phyloP scores from a whole-genome alignment of 2,329 filamentous ascomycete genomes.

The Aspergillus clavatus region DNA sequence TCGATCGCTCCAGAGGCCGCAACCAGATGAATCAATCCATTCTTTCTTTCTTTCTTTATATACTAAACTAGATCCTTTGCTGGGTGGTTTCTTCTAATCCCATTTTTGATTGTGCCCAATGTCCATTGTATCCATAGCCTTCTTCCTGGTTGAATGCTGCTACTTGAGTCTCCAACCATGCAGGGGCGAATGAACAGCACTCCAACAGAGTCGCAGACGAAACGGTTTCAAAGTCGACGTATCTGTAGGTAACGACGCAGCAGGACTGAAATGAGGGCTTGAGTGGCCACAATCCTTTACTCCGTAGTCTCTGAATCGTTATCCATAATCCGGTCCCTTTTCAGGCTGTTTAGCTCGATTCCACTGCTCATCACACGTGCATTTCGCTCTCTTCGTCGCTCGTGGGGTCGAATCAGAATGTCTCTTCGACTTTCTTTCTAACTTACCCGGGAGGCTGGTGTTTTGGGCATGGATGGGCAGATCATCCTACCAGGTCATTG shows the following conservation, averaged over 20 bases:
- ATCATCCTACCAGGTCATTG: background rate
- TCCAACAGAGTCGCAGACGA: background rate
- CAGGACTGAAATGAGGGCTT: too few species aligned
- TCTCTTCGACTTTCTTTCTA: too few species aligned
- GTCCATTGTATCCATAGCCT: too few species aligned
- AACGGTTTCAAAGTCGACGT: background rate
- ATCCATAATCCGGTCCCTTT: background rate
- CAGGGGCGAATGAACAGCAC: background rate
- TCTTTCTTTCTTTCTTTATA: too few species aligned
- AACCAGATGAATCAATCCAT: slow-evolving; percentile 10
- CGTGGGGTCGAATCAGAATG: background rate
- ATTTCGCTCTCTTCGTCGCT: background rate
- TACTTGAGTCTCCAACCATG: background rate
- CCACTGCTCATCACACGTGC: background rate
- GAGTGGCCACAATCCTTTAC: too few species aligned
- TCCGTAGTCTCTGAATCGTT: too few species aligned
- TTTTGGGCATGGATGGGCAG: slow-evolving; percentile 13
- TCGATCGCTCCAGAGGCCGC: too few species aligned
- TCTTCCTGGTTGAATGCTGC: too few species aligned
- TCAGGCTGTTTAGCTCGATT: background rate
- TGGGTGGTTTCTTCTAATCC: too few species aligned
- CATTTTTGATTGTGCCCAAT: too few species aligned
- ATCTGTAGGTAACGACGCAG: too few species aligned
- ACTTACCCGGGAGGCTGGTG: slow-evolving; percentile 1
- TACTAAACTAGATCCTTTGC: too few species aligned